phyloP scores from a whole-genome alignment of 306 rosid genomes.

The Malus sylvestris region DNA sequence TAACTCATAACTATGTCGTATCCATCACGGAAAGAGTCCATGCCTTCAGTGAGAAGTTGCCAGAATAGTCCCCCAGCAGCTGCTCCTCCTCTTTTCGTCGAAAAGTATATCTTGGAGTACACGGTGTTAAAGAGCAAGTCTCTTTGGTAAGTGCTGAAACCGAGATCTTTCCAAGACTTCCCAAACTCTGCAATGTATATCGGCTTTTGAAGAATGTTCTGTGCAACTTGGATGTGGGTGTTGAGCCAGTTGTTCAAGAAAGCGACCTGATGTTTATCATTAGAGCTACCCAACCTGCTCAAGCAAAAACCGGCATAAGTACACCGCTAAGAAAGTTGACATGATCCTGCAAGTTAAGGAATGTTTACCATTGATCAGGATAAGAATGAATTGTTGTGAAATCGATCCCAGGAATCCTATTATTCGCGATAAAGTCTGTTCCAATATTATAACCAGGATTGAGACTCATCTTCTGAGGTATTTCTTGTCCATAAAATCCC shows the following conservation, averaged over 20 bases:
- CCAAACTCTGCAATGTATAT: constrained; percentile 68
- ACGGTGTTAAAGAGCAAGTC: constrained; percentile 57
- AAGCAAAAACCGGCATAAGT: background rate
- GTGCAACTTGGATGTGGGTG: constrained; percentile 64
- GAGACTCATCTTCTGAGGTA: constrained; percentile 58
- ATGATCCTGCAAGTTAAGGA: background rate
- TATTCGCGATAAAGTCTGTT: constrained; percentile 79
- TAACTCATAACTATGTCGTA: constrained; percentile 66
- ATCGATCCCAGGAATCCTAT: constrained; percentile 55
- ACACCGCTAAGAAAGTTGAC: background rate
- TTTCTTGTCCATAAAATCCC: constrained; percentile 81
- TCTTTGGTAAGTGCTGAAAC: constrained; percentile 50
- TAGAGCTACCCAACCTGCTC: constrained; percentile 55
- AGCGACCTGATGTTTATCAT: constrained; percentile 43
- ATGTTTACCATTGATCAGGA: constrained; percentile 80
- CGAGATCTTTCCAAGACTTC: constrained; percentile 56
- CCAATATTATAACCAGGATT: constrained; percentile 65
- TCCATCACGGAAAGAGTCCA: constrained; percentile 77
- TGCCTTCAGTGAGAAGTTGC: constrained; percentile 81
- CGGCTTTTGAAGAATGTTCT: constrained; percentile 55
- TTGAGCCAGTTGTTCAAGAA: constrained; percentile 79
- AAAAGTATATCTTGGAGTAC: constrained; percentile 63
- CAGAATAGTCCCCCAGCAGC: constrained; percentile 79
- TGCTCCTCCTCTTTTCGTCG: constrained; percentile 68
- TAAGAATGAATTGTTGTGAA: constrained; percentile 84